Conservation (phyloP, 441 rosid species). For the Capsella rubella region DNA sequence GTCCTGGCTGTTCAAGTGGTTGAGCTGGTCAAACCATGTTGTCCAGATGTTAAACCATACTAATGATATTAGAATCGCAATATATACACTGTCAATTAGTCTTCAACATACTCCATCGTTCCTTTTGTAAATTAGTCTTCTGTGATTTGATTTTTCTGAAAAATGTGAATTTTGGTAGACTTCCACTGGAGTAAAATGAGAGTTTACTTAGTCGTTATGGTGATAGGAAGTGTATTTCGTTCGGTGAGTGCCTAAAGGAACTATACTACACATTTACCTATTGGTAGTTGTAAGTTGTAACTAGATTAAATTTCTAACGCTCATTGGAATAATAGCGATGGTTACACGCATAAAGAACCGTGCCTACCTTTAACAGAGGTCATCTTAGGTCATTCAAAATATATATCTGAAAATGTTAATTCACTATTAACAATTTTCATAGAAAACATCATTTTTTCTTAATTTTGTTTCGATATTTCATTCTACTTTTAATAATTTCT, state of each 20-base stretch:
- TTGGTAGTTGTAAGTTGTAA: conserved; percentile 5
- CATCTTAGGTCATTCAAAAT: not conserved
- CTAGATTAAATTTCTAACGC: not conserved
- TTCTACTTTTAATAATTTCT: not conserved
- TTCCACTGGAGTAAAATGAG: too few relatives aligned
- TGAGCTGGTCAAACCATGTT: conserved; percentile 34
- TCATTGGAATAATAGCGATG: not conserved
- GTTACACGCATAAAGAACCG: not conserved
- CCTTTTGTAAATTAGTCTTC: not conserved
- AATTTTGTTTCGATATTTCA: not conserved
- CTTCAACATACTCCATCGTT: not conserved
- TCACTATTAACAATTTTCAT: not conserved
- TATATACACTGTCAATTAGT: too few relatives aligned
- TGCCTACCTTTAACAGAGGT: not conserved
- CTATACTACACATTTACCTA: conserved; percentile 15
- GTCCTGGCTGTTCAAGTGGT: conserved; percentile 8
- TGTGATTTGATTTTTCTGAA: conserved; percentile 7
- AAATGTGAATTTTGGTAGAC: not conserved
- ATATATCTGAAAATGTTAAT: not conserved
- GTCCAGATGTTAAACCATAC: not conserved
- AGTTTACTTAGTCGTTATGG: too few relatives aligned
- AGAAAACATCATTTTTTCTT: not conserved
- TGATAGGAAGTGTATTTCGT: not conserved
- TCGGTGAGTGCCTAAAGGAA: not conserved
- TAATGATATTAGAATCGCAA: not conserved